phyloP scores from a whole-genome alignment of 176 grass and related monocot genomes.

The Oropetium thomaeum region DNA sequence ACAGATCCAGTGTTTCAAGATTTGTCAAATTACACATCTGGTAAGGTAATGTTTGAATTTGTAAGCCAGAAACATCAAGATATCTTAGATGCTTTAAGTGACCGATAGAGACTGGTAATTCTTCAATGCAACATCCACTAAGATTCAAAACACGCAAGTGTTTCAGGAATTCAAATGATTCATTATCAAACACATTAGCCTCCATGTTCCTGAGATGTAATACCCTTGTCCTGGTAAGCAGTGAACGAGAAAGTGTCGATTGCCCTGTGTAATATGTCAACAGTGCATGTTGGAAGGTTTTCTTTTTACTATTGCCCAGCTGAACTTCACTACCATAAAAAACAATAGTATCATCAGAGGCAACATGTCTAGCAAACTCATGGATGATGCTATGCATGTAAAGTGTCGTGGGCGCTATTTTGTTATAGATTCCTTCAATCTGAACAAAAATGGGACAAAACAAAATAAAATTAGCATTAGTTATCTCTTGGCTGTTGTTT shows the following conservation, averaged over 20 bases:
- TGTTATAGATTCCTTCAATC: neutral
- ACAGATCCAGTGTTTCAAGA: conserved; percentile 40
- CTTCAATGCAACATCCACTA: conserved; percentile 3
- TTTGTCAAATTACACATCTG: conserved; percentile 16
- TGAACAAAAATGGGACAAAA: neutral
- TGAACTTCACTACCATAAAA: neutral
- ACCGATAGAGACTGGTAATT: conserved; percentile 16
- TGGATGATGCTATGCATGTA: conserved; percentile 32
- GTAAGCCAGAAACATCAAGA: conserved; percentile 26
- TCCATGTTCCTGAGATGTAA: neutral
- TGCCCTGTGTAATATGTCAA: neutral
- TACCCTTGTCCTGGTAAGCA: conserved; percentile 3
- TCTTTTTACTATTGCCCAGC: neutral
- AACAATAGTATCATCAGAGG: conserved; percentile 17
- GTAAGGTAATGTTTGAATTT: conserved; percentile 10
- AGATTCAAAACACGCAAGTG: conserved; percentile 43
- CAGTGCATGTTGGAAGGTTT: conserved; percentile 25
- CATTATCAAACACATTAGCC: neutral
- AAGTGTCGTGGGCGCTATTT: neutral
- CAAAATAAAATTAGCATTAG: too few relatives aligned
- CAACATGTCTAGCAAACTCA: conserved; percentile 33
- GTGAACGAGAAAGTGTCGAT: neutral
- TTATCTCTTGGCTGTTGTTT: neutral
- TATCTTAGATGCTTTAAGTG: conserved; percentile 37
- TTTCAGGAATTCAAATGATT: conserved; percentile 7